Percentiles rank a stretch among this genome's conserved stretches.
phyloP scores from a whole-genome alignment of 2,329 filamentous ascomycete species.

The Camptophora hylomeconis region DNA sequence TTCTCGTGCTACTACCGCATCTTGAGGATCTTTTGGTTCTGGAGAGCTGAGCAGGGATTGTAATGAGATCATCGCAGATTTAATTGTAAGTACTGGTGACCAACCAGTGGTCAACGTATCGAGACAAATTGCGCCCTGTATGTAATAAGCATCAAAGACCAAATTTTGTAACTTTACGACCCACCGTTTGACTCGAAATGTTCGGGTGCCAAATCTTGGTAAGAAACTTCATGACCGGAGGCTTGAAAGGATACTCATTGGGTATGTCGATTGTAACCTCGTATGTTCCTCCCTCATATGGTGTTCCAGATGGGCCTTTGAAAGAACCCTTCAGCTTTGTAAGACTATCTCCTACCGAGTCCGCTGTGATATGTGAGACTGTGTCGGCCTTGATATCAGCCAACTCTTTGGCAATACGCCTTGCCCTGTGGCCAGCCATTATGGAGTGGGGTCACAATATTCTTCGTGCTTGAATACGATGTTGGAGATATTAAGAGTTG shows the following conservation, averaged over 20 bases:
- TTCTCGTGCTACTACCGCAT: slow-evolving; percentile 89
- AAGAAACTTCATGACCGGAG: slow-evolving; percentile 78
- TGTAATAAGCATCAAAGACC: slow-evolving; percentile 7
- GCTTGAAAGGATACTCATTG: slow-evolving; percentile 81
- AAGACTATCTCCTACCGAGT: slow-evolving; percentile 54
- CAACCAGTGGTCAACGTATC: slow-evolving; percentile 82
- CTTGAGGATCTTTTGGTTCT: slow-evolving; percentile 92
- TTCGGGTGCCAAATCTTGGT: slow-evolving; percentile 98
- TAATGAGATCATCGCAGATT: slow-evolving; percentile 82
- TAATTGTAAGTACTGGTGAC: slow-evolving; percentile 94
- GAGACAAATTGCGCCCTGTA: slow-evolving; percentile 85
- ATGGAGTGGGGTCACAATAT: no score
- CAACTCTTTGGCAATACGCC: slow-evolving; percentile 40
- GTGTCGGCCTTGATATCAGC: slow-evolving; percentile 46
- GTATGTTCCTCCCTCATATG: slow-evolving; percentile 79
- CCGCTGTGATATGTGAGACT: slow-evolving; percentile 62
- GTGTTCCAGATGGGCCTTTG: slow-evolving; percentile 76
- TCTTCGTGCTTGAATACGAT: no score
- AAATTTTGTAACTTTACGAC: slow-evolving; percentile 21
- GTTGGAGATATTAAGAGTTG: no score
- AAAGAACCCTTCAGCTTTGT: slow-evolving; percentile 76
- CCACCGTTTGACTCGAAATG: slow-evolving; percentile 80
- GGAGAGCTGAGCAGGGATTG: slow-evolving; percentile 87
- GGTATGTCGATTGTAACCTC: slow-evolving; percentile 78
- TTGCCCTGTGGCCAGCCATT: slow-evolving; percentile 45